Base-by-base conservation (phyloP, 108 stramenopile species). In the Cyclostephanos invisitatus region DNA sequence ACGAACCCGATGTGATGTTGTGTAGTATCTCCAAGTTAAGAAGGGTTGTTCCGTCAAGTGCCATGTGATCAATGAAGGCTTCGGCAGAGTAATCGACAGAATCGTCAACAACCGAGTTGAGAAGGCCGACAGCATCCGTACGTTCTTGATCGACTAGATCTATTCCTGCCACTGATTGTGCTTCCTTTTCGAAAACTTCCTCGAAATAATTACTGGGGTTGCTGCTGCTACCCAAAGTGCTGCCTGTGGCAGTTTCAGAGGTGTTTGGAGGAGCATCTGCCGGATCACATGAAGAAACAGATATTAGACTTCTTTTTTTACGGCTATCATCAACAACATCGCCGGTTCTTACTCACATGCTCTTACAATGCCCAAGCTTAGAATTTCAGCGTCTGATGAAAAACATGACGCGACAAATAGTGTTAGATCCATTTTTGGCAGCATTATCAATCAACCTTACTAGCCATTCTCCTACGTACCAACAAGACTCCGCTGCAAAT, bases 1-100 rank as follows among this genome's bases (percentile, higher is more conserved):
- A 84, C 71, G 86, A 93, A 83, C 84, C 70, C 69, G 89, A 85
- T 8, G 78, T 70, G 9, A 87, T 60, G 79, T 89, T 90, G 59
- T 89, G 83, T 27, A 98, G 82, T 14, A 99, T 89, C 74, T 99
- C 99, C 20, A 99, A 84, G 73, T 99, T 99, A 25, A 90, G 83
- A 48, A 99, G 72, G 0, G 99, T 96, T 14, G 89, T 93, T 40
- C 96, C 99, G 68, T 99, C 99, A 20, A 99, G 74, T 22, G 91
- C 84, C 94, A 99, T 91, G 68, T 94, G 84, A 28, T 80, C 82
- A 62, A 84, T 87, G 14, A 61, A 60, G 28, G 71, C 67, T 76
- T 89, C 89, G 12, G 46, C 65, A 17, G 62, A 62, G n/a, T 32
- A 49, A 18, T 38, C 3, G 3, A 48, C 46, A 44, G 73, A 36